These are phyloP conservation scores for Macaranga tanarius DNA, from an alignment of 441 rosid species.

Conservation along the genomic window DNA sequence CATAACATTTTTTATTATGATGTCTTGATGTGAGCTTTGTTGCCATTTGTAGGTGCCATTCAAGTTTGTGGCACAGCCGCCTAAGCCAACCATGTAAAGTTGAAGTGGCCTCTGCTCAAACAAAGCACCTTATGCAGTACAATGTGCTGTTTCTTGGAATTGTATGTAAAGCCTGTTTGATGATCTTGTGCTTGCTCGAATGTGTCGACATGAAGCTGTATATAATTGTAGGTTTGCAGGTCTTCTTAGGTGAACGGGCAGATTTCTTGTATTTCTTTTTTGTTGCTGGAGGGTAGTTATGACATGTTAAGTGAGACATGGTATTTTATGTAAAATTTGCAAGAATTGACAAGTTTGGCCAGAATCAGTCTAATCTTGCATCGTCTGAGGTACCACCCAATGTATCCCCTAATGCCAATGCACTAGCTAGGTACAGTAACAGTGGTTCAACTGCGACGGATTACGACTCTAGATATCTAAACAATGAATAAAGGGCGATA, in stretches of 20 bases:
- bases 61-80: too few species aligned
- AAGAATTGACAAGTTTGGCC: background rate
- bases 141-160: background rate
- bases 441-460: too few species aligned
- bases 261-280: background rate
- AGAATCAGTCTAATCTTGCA: too few species aligned
- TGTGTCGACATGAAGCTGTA: constrained; percentile 32
- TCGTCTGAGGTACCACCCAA: too few species aligned
- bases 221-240: constrained; percentile 16
- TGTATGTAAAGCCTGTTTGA: constrained; percentile 10
- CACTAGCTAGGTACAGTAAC: too few species aligned
- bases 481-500: too few species aligned
- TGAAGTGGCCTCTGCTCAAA: background rate
- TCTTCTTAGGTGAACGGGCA: constrained; percentile 8
- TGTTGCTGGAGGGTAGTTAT: background rate
- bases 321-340: background rate
- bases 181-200: constrained; percentile 14
- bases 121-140: constrained; percentile 2
- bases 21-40: background rate
- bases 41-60: constrained; percentile 17
- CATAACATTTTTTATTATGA: too few species aligned
- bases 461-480: too few species aligned
- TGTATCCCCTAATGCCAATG: too few species aligned
- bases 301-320: background rate
- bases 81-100: constrained; percentile 2